These are phyloP conservation scores for Penicillium sp. DNA, from an alignment of 2,329 filamentous ascomycete species.

Conservation along the genomic window DNA sequence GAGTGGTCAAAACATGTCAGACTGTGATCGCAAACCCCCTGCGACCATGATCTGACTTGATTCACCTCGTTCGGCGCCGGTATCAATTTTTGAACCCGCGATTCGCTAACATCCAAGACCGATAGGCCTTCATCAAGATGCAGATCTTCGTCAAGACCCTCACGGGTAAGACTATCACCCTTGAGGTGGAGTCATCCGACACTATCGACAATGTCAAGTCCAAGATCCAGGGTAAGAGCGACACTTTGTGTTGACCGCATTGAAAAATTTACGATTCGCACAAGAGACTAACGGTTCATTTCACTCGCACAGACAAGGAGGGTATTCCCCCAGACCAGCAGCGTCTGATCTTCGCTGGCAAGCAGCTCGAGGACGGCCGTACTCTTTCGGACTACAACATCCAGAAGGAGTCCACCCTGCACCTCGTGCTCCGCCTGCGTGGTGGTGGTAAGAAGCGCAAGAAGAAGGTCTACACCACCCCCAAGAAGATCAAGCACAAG, in stretches of 20 bases:
- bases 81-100: neutral
- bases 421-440: slow-evolving; percentile 95
- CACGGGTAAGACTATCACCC: slow-evolving; percentile 99
- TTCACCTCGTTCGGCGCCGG: neutral
- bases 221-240: slow-evolving; percentile 67
- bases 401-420: slow-evolving; percentile 99
- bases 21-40: slow-evolving; percentile 4
- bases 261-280: neutral
- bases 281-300: neutral
- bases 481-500: slow-evolving; percentile 99
- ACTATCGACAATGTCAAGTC: slow-evolving; percentile 99
- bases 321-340: slow-evolving; percentile 98
- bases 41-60: neutral
- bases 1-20: neutral
- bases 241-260: neutral
- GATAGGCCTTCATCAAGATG: slow-evolving; percentile 45
- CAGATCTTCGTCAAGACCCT: slow-evolving; percentile 60
- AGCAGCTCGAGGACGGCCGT: slow-evolving; percentile 99
- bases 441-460: slow-evolving; percentile 99
- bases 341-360: slow-evolving; percentile 98
- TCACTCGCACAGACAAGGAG: slow-evolving; percentile 78
- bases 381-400: slow-evolving; percentile 99
- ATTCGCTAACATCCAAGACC: slow-evolving; percentile 14
- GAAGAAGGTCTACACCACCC: slow-evolving; percentile 99
- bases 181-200: slow-evolving; percentile 99